phyloP scores from a whole-genome alignment of 2,329 filamentous ascomycete genomes.

The Hypoxylon sp. region DNA sequence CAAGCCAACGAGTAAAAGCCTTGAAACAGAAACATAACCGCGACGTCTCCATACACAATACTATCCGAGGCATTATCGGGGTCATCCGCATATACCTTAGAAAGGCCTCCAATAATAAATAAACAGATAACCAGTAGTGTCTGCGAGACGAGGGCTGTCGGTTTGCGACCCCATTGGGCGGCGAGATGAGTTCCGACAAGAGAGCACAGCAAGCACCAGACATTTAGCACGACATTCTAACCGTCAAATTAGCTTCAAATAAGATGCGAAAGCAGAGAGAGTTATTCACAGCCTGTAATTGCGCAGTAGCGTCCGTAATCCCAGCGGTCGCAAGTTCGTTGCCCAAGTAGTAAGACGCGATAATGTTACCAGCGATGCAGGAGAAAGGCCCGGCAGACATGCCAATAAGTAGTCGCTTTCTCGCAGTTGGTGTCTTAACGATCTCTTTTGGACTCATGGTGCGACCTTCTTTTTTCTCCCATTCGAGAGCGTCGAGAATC shows the following conservation, averaged over 20 bases:
- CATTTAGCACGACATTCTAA: constrained; percentile 60
- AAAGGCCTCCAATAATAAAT: constrained; percentile 60
- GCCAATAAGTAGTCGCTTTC: constrained; percentile 53
- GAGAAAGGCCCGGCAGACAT: constrained; percentile 48
- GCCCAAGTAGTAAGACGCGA: constrained; percentile 52
- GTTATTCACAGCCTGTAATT: constrained; percentile 48
- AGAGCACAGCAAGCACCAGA: constrained; percentile 55
- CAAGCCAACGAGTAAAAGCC: constrained; percentile 60
- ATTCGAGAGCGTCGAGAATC: constrained; percentile 55
- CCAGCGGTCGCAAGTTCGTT: constrained; percentile 52
- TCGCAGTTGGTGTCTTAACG: constrained; percentile 47
- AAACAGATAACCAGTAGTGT: constrained; percentile 53
- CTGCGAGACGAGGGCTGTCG: constrained; percentile 52
- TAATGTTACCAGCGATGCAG: constrained; percentile 51
- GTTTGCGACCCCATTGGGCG: constrained; percentile 55
- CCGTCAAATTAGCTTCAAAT: neutral
- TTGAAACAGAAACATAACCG: constrained; percentile 60
- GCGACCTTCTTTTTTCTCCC: constrained; percentile 53
- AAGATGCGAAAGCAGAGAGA: neutral
- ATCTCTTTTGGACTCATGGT: constrained; percentile 52
- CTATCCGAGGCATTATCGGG: constrained; percentile 41
- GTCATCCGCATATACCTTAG: constrained; percentile 51
- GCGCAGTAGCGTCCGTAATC: constrained; percentile 49
- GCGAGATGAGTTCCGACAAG: constrained; percentile 54
- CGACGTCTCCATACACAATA: constrained; percentile 44